These are phyloP conservation scores for Candida sanyaensis DNA, from an alignment of 1,139 yeast genomes.

Conservation along the genomic window DNA sequence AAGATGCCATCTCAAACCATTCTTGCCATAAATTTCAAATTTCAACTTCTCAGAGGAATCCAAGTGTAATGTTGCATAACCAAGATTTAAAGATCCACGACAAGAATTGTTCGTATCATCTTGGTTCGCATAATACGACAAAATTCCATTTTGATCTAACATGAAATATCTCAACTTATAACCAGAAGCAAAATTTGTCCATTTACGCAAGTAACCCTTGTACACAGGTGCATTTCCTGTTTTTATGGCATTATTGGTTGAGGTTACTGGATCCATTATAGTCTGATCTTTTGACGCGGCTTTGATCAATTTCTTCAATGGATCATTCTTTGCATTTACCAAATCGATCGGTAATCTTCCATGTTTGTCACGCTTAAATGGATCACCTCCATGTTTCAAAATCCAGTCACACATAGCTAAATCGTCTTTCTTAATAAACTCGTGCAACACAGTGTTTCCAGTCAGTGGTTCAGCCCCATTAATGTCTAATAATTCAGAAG, in stretches of 20 bases:
- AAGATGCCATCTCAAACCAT: slow-evolving; percentile 80
- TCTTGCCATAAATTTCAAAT: slow-evolving; percentile 76
- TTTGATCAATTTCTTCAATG: slow-evolving; percentile 65
- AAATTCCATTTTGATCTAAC: slow-evolving; percentile 74
- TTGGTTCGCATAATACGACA: slow-evolving; percentile 88
- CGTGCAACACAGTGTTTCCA: slow-evolving; percentile 91
- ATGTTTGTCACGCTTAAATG: slow-evolving; percentile 79
- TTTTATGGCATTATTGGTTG: slow-evolving; percentile 35
- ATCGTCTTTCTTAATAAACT: slow-evolving; percentile 78
- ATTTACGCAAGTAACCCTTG: slow-evolving; percentile 88
- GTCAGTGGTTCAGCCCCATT: slow-evolving; percentile 95
- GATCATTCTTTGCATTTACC: slow-evolving; percentile 51
- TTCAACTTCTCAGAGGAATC: slow-evolving; percentile 91
- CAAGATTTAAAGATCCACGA: slow-evolving; percentile 86
- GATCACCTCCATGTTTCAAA: slow-evolving; percentile 91
- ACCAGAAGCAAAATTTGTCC: slow-evolving; percentile 97
- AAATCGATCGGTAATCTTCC: slow-evolving; percentile 86
- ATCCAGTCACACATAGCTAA: slow-evolving; percentile 88
- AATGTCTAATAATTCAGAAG: slow-evolving; percentile 79
- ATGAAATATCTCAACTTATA: slow-evolving; percentile 93
- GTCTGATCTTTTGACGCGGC: slow-evolving; percentile 83
- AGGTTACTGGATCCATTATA: slow-evolving; percentile 64
- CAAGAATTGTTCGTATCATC: slow-evolving; percentile 87
- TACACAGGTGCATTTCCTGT: slow-evolving; percentile 68
- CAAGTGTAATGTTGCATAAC: slow-evolving; percentile 77